These are phyloP conservation scores for Solanum appendiculatum DNA, from an alignment of 257 asterid genomes.

Conservation along the genomic window DNA sequence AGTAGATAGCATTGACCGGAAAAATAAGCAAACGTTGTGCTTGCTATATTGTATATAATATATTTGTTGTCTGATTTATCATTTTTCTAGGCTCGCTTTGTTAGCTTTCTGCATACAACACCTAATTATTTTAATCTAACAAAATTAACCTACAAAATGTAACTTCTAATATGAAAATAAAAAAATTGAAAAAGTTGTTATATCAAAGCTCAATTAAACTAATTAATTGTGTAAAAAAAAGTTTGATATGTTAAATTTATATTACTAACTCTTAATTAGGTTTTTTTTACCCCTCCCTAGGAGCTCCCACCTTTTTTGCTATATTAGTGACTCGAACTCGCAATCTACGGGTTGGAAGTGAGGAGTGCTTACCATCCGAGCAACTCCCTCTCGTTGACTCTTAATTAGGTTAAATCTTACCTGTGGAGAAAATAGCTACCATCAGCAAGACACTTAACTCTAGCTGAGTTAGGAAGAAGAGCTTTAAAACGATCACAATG, in stretches of 20 bases:
- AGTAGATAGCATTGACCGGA: neutral
- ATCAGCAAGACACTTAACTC: constrained; percentile 13
- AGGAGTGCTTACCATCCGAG: fast-evolving
- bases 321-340: no score
- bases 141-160: neutral
- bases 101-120: neutral
- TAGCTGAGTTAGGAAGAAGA: neutral
- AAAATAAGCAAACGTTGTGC: no score
- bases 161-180: neutral
- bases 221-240: neutral
- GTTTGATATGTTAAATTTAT: no score
- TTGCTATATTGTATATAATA: no score
- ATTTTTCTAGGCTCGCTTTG: neutral
- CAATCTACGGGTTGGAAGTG: no score
- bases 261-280: no score
- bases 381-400: neutral
- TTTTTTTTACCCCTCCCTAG: no score
- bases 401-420: neutral
- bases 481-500: constrained; percentile 36
- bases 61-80: neutral
- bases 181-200: no score
- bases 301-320: no score
- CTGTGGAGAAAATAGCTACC: neutral
- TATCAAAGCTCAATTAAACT: no score
- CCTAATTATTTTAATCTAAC: neutral